Evolutionary conservation across 2,329 filamentous ascomycete genomes (phyloP).

Genomic region (Rutstroemia sp.): DNA sequence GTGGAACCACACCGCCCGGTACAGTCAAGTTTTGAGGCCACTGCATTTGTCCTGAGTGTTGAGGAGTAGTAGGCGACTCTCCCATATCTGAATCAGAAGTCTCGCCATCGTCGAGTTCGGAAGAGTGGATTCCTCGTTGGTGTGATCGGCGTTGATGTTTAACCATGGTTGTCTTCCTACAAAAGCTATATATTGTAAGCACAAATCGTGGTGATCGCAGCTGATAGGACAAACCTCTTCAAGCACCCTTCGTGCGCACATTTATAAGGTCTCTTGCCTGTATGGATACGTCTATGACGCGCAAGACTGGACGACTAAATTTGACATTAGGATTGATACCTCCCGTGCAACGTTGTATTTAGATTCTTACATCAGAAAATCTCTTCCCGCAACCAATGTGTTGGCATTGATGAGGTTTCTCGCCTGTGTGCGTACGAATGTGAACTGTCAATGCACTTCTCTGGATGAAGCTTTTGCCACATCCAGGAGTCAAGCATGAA

Average conservation of each 20-base stretch:
- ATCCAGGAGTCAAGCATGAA: conserved; percentile 50
- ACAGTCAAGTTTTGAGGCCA: conserved; percentile 42
- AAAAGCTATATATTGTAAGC: conserved; percentile 45
- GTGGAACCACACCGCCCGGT: conserved; percentile 29
- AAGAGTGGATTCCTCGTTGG: conserved; percentile 48
- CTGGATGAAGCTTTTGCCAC: conserved; percentile 66
- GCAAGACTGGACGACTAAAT: conserved; percentile 31
- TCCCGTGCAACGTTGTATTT: background rate
- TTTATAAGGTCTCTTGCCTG: conserved; percentile 60
- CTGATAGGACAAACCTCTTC: conserved; percentile 26
- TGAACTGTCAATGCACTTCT: conserved; percentile 64
- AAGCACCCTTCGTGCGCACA: conserved; percentile 42
- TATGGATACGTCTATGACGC: conserved; percentile 60
- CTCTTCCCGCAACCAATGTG: conserved; percentile 59
- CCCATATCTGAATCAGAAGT: conserved; percentile 34
- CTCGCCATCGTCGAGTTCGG: conserved; percentile 36
- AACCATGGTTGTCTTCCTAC: conserved; percentile 64
- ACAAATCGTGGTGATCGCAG: background rate
- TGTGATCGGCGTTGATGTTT: conserved; percentile 58
- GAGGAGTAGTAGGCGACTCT: conserved; percentile 52
- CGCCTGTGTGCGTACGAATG: conserved; percentile 62
- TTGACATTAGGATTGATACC: conserved; percentile 9
- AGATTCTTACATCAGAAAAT: conserved; percentile 51
- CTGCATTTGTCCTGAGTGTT: conserved; percentile 37
- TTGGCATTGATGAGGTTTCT: conserved; percentile 64